Evolutionary conservation across 2,329 filamentous ascomycete species (phyloP), one percentile per base, ranked within the genome.

Genomic region (Orbilia quercus): DNA sequence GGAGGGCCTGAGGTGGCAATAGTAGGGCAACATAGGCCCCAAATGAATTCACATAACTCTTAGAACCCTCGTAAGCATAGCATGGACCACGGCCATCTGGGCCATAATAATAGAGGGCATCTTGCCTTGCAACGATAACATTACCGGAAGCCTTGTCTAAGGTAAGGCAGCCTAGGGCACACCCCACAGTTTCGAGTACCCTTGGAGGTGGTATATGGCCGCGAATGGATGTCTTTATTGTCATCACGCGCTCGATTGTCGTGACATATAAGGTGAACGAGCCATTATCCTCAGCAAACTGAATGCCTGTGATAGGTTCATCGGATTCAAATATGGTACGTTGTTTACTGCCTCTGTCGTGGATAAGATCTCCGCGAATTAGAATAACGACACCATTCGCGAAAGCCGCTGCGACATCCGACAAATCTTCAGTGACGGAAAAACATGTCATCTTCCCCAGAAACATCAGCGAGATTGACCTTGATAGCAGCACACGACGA

Each of bases 301-400:
- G 90, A 12, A 99, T 88, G 1, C 93, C 94, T 0, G 95, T 99
- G 7, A 99, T 89, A 0, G 95, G 96, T 80, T 99, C 95, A 78
- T 98, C 93, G 0, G 93, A 96, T 79, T 99, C 95, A 81, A 96
- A 95, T 7, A 99, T 91, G 34, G 94, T 95, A 59, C 95, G 88
- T 80, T 99, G 95, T 79, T 92, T 92, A 9, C 94, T 92, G 20
- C 96, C 95, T 66, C 95, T 88, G 80, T 99, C 95, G 80, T 99
- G 92, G 77, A 99, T 91, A 53, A 99, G 84, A 79, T 99, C 95
- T 73, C 96, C 95, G 69, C 95, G 87, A 66, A 99, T 91, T 25
- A 99, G 89, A 0, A 92, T 96, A 11, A 99, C 94, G 0, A 93
- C 89, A 6, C 95, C 95, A 81, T 99, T 98, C 11, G 90, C 95